A percentile compares a stretch with the other conserved stretches of the same genome.
Conservation (phyloP, 2,329 filamentous ascomycete species). For the Curvularia lunata region DNA sequence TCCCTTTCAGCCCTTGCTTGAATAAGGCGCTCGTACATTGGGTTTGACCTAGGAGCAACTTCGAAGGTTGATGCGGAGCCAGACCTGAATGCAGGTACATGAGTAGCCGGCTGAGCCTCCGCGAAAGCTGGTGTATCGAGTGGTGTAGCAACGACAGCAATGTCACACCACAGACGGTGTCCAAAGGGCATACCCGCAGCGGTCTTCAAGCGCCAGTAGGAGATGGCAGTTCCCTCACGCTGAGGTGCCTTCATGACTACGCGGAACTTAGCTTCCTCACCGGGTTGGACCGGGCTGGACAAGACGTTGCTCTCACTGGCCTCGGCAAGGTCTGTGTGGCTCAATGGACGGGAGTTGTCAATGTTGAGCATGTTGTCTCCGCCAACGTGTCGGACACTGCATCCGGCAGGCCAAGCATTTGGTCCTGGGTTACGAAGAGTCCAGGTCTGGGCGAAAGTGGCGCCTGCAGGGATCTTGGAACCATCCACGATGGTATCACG, state of each 20-base stretch:
- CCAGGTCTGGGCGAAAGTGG: constrained; percentile 89
- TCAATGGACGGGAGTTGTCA: constrained; percentile 79
- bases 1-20: constrained; percentile 37
- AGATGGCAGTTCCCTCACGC: constrained; percentile 80
- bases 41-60: constrained; percentile 23
- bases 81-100: background rate
- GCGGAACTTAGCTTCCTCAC: constrained; percentile 79
- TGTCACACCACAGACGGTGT: constrained; percentile 93
- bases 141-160: constrained; percentile 64
- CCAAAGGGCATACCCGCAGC: constrained; percentile 83
- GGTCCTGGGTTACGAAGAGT: constrained; percentile 84
- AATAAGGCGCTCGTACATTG: constrained; percentile 34
- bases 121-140: constrained; percentile 28
- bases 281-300: constrained; percentile 70
- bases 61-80: constrained; percentile 20
- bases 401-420: constrained; percentile 82
- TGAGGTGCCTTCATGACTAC: constrained; percentile 82
- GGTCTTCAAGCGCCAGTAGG: constrained; percentile 94
- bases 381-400: constrained; percentile 87
- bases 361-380: constrained; percentile 97
- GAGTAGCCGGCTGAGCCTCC: background rate
- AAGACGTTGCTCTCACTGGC: constrained; percentile 85
- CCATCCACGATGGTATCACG: constrained; percentile 82
- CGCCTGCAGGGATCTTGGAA: constrained; percentile 70
- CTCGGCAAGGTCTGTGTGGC: constrained; percentile 74